Conservation (phyloP, 2,329 filamentous ascomycete species). For the Ascochyta pisi region DNA sequence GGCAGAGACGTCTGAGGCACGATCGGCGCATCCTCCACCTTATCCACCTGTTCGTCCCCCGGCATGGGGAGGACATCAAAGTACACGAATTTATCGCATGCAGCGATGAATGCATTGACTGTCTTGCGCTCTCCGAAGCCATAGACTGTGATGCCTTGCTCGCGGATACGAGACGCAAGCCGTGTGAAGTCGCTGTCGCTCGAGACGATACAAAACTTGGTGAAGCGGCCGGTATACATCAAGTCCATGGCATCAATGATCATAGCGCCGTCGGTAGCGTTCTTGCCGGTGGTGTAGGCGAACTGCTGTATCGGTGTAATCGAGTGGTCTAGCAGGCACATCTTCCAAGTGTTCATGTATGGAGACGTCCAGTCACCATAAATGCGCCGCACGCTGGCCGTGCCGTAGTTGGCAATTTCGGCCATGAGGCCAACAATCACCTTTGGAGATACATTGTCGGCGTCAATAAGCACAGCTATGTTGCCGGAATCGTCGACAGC, state of each 20-base stretch:
- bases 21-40: too few species aligned
- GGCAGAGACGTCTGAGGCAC: background rate
- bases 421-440: slow-evolving; percentile 35
- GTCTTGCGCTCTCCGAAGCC: slow-evolving; percentile 44
- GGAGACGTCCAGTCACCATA: slow-evolving; percentile 41
- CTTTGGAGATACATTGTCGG: slow-evolving; percentile 34
- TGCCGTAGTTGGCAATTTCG: slow-evolving; percentile 45
- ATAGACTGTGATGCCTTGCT: slow-evolving; percentile 44
- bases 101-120: slow-evolving; percentile 32
- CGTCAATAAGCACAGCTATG: slow-evolving; percentile 34
- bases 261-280: slow-evolving; percentile 43
- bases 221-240: slow-evolving; percentile 40
- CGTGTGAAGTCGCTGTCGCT: slow-evolving; percentile 49
- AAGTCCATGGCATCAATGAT: slow-evolving; percentile 48
- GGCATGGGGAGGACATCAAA: slow-evolving; percentile 9
- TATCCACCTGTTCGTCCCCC: background rate
- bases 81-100: slow-evolving; percentile 38
- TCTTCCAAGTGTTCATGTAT: slow-evolving; percentile 30
- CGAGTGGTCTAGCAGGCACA: slow-evolving; percentile 25
- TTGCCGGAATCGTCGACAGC: slow-evolving; percentile 5
- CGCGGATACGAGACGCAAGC: slow-evolving; percentile 44
- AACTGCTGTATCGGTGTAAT: slow-evolving; percentile 39
- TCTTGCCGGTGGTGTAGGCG: slow-evolving; percentile 42
- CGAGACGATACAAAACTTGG: slow-evolving; percentile 44
- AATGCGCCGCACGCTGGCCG: slow-evolving; percentile 38